These are phyloP conservation scores for Debaryomyces tyrocola DNA, from an alignment of 805 yeast species.

Conservation along the genomic window DNA sequence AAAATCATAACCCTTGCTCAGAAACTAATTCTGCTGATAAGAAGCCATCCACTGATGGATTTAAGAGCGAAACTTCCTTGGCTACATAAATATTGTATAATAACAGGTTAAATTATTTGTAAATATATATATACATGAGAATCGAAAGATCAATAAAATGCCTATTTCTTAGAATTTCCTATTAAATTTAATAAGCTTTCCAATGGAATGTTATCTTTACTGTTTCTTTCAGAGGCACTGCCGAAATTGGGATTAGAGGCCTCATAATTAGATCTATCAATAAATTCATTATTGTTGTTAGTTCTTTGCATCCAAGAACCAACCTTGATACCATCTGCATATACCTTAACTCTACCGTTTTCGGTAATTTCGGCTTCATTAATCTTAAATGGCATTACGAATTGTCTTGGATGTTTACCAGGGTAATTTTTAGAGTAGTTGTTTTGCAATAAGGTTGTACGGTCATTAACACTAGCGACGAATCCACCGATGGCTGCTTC, in stretches of 20 bases:
- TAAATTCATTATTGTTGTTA: conserved; percentile 15
- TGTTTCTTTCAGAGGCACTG: conserved; percentile 35
- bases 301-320: conserved; percentile 41
- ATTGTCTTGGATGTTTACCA: conserved; percentile 43
- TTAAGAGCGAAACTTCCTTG: background rate
- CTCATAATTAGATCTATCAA: conserved; percentile 23
- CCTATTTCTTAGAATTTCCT: conserved; percentile 2
- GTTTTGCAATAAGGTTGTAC: conserved; percentile 35
- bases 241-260: conserved; percentile 34
- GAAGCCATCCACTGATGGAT: too few relatives aligned
- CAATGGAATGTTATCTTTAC: conserved; percentile 25
- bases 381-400: conserved; percentile 42
- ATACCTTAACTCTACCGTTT: conserved; percentile 36
- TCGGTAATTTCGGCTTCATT: conserved; percentile 38
- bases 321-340: conserved; percentile 40
- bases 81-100: background rate
- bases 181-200: conserved; percentile 27
- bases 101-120: background rate
- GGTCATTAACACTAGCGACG: conserved; percentile 36
- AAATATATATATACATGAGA: conserved; percentile 3
- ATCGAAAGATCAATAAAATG: background rate
- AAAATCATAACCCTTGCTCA: too few relatives aligned
- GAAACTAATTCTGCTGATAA: too few relatives aligned
- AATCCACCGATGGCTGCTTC: conserved; percentile 55
- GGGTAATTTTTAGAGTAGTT: conserved; percentile 41